phyloP scores from a whole-genome alignment of 2,329 filamentous ascomycete species.

The Alternaria gansuensis region DNA sequence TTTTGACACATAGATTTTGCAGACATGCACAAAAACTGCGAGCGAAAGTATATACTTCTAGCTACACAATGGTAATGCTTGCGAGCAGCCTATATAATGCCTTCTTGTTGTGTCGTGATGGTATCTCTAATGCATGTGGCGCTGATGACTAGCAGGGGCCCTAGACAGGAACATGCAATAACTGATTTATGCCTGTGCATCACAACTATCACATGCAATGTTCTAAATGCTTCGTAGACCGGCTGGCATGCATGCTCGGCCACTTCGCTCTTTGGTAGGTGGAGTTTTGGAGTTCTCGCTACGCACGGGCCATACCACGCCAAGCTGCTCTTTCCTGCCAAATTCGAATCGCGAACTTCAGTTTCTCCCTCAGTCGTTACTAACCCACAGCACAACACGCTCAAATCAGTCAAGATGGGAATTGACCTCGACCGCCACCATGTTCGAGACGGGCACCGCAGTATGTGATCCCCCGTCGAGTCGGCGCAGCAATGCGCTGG shows the following conservation, averaged over 20 bases:
- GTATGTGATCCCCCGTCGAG: conserved; percentile 54
- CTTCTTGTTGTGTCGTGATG: not conserved
- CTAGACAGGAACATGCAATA: not conserved
- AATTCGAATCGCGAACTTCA: conserved; percentile 30
- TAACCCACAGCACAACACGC: conserved; percentile 48
- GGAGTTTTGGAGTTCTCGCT: conserved; percentile 18
- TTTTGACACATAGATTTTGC: conserved; percentile 46
- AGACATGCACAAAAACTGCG: conserved; percentile 29
- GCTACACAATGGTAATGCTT: conserved; percentile 50
- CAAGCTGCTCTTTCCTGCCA: conserved; percentile 26
- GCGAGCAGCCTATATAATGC: conserved; percentile 5
- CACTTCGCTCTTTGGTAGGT: conserved; percentile 5
- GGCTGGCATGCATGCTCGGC: not conserved
- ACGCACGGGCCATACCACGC: conserved; percentile 20
- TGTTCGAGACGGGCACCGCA: conserved; percentile 75
- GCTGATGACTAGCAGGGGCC: not conserved
- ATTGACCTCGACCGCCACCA: conserved; percentile 66
- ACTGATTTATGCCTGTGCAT: not conserved
- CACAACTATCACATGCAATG: not conserved
- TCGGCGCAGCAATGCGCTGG: conserved; percentile 52
- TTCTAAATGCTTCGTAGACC: not conserved
- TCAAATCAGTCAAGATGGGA: conserved; percentile 51
- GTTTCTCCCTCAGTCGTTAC: conserved; percentile 28
- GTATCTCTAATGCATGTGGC: not conserved
- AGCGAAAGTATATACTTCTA: conserved; percentile 36